A percentile compares a stretch with the other conserved stretches of the same genome.
phyloP scores from a whole-genome alignment of 2,329 filamentous ascomycete species.

The Chaetomium globosum region DNA sequence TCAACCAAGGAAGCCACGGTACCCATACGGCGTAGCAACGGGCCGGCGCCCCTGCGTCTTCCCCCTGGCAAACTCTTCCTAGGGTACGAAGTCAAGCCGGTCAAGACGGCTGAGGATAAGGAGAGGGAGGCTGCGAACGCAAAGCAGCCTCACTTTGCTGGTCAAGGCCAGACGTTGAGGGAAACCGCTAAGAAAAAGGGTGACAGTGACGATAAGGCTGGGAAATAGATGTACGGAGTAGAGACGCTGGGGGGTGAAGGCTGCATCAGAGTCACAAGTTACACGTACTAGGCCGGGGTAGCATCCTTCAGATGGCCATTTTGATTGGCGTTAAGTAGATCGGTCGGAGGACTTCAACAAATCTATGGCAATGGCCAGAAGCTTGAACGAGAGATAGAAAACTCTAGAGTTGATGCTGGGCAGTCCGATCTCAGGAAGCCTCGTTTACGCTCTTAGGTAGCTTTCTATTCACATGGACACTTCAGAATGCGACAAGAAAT shows the following conservation, averaged over 20 bases:
- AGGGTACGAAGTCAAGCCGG: constrained; percentile 87
- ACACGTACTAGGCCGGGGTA: not conserved
- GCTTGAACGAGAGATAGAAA: not conserved
- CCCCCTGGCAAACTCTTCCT: constrained; percentile 93
- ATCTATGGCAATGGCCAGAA: not conserved
- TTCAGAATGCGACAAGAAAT: not conserved
- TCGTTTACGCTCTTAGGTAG: not conserved
- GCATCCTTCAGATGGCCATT: not conserved
- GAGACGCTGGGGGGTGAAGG: constrained; percentile 3
- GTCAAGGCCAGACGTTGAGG: constrained; percentile 78
- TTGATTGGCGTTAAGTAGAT: constrained; percentile 3
- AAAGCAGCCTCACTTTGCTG: constrained; percentile 74
- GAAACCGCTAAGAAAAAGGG: constrained; percentile 72
- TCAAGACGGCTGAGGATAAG: constrained; percentile 76
- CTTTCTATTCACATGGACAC: not conserved
- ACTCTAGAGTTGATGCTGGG: not conserved
- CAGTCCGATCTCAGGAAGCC: not conserved
- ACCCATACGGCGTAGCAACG: constrained; percentile 63
- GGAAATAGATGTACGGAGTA: constrained; percentile 27
- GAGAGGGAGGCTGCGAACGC: constrained; percentile 67
- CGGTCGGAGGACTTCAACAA: not conserved
- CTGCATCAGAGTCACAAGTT: not conserved
- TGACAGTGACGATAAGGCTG: constrained; percentile 45
- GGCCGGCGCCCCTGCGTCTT: constrained; percentile 82
- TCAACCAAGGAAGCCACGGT: constrained; percentile 42